Percentiles rank a stretch among this genome's conserved stretches.
Evolutionary conservation across 1,284 basidiomycete species (phyloP).

Genomic region (Cryptococcus sp.): DNA sequence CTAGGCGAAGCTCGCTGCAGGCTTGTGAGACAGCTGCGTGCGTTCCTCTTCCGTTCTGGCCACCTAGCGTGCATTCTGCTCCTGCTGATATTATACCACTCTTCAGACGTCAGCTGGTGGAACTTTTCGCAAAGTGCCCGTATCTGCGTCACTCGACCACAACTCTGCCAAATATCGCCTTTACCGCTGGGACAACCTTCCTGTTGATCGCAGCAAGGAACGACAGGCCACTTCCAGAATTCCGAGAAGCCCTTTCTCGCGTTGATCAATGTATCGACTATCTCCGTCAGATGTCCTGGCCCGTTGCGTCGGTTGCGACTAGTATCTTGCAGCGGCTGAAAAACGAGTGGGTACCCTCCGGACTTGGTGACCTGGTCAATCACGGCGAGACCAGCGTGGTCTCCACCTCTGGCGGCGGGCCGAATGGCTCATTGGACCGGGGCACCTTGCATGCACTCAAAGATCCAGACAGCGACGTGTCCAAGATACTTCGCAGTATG

Average conservation of each 20-base stretch:
- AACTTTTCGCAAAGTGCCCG: neutral
- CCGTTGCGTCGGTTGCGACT: neutral
- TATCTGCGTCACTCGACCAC: neutral
- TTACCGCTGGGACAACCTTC: neutral
- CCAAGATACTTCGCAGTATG: neutral
- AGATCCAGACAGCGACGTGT: neutral
- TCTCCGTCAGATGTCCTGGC: slow-evolving; percentile 1
- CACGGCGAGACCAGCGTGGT: neutral
- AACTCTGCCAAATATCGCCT: neutral
- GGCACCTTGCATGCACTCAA: neutral
- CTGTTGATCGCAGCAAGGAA: neutral
- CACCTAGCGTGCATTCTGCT: neutral
- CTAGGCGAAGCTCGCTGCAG: neutral
- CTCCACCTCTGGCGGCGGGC: neutral
- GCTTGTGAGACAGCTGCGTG: neutral
- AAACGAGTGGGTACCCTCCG: neutral
- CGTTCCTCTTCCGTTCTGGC: neutral
- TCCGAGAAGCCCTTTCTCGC: neutral
- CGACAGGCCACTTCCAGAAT: neutral
- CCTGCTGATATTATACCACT: neutral
- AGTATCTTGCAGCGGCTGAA: neutral
- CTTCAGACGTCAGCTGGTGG: neutral
- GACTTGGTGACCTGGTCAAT: neutral
- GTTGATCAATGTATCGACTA: neutral
- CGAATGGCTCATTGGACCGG: too few species aligned